Evolutionary conservation across 306 rosid species (phyloP).

Genomic region (Sicyos baderoa): DNA sequence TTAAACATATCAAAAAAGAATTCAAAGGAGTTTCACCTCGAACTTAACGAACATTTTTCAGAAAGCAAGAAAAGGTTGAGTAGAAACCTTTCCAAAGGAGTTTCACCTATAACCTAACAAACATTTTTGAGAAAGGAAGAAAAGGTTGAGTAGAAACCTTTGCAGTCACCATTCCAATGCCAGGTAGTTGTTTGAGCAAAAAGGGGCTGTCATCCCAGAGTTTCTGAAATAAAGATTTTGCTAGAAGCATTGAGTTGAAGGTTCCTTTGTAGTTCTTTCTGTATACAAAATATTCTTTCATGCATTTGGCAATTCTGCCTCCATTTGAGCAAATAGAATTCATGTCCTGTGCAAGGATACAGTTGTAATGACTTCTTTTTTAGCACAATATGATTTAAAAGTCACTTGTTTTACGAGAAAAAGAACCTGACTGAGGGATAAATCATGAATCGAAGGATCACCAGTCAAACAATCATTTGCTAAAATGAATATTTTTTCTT

Average conservation of each 20-base stretch:
- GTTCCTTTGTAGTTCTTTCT: constrained; percentile 80
- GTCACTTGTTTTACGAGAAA: constrained; percentile 22
- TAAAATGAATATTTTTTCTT: constrained; percentile 79
- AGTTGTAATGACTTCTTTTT: constrained; percentile 20
- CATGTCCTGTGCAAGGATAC: constrained; percentile 54
- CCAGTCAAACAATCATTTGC: constrained; percentile 95
- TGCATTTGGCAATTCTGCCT: constrained; percentile 81
- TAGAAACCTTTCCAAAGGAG: constrained; percentile 37
- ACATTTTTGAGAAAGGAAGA: constrained; percentile 9
- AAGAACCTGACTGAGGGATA: constrained; percentile 77
- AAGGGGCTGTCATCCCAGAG: constrained; percentile 96
- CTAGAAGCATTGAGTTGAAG: constrained; percentile 58
- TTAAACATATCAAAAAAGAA: constrained; percentile 15
- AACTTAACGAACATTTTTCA: neutral
- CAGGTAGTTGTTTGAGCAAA: constrained; percentile 89
- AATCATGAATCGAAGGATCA: constrained; percentile 75
- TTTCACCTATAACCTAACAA: neutral
- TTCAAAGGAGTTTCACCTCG: neutral
- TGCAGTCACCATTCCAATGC: constrained; percentile 97
- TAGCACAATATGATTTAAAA: constrained; percentile 20
- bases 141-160: constrained; percentile 43
- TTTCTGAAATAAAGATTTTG: constrained; percentile 77
- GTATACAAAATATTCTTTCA: constrained; percentile 78
- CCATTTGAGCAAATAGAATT: constrained; percentile 91
- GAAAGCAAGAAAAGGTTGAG: constrained; percentile 18